Conservation (phyloP, 2,329 filamentous ascomycete genomes). For the Tricladium varicosporioides region DNA sequence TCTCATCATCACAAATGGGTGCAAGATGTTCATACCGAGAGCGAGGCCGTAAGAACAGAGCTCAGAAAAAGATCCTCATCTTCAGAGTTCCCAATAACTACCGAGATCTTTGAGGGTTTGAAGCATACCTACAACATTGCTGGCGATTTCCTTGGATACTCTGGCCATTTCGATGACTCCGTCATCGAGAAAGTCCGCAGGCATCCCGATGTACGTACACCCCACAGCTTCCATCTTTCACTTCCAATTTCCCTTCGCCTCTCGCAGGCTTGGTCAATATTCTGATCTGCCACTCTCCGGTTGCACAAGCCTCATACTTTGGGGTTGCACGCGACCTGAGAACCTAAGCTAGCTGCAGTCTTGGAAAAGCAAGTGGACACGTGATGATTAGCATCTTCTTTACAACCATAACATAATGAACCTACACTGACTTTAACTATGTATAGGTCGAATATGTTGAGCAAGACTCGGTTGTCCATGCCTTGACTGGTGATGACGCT, state of each 20-base stretch:
- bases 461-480: constrained; percentile 89
- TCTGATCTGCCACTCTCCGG: background rate
- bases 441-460: constrained; percentile 91
- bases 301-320: background rate
- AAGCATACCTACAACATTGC: constrained; percentile 98
- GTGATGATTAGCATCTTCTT: constrained; percentile 20
- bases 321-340: background rate
- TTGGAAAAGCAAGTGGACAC: constrained; percentile 17
- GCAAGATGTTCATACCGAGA: constrained; percentile 73
- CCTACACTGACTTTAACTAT: constrained; percentile 23
- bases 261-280: background rate
- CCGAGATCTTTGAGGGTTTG: constrained; percentile 75
- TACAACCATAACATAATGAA: constrained; percentile 2
- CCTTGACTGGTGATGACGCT: constrained; percentile 56
- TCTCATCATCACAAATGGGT: constrained; percentile 87
- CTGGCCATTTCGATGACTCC: constrained; percentile 92
- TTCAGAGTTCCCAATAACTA: constrained; percentile 65
- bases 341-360: background rate
- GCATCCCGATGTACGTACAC: constrained; percentile 87
- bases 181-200: constrained; percentile 91
- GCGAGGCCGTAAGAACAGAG: constrained; percentile 72
- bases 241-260: constrained; percentile 1
- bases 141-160: constrained; percentile 80
- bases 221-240: background rate
- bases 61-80: constrained; percentile 71